phyloP scores from a whole-genome alignment of 2,329 filamentous ascomycete genomes.

The Geosmithia morbida region DNA sequence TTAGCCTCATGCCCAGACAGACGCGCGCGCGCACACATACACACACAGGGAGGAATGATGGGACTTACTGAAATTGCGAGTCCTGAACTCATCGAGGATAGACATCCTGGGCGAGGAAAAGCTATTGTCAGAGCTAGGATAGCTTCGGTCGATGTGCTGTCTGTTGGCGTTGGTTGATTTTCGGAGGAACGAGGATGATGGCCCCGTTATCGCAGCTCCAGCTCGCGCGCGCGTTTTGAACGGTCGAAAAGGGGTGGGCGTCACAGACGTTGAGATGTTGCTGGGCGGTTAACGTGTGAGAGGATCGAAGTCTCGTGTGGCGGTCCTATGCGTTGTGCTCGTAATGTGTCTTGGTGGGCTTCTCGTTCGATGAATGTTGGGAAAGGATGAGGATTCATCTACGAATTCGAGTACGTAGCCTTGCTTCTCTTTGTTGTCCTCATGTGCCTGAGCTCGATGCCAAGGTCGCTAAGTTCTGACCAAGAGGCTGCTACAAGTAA shows the following conservation, averaged over 20 bases:
- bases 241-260: too few relatives aligned
- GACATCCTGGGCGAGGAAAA: constrained; percentile 38
- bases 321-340: too few relatives aligned
- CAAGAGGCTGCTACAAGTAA: not conserved
- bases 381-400: not conserved
- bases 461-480: not conserved
- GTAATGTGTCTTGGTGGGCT: too few relatives aligned
- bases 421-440: not conserved
- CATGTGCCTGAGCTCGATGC: not conserved
- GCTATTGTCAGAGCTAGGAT: not conserved
- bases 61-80: constrained; percentile 58
- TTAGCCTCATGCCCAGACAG: constrained; percentile 14
- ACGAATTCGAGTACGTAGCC: too few relatives aligned
- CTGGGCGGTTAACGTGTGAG: too few relatives aligned
- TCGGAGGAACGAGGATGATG: not conserved
- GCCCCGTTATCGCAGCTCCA: too few relatives aligned
- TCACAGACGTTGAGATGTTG: too few relatives aligned
- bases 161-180: not conserved
- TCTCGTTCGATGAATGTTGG: not conserved
- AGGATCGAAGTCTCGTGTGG: too few relatives aligned
- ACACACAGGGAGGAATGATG: not conserved
- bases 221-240: too few relatives aligned
- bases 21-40: constrained; percentile 1
- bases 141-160: not conserved
- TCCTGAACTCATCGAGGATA: constrained; percentile 58